Base-by-base conservation (phyloP, 1,284 basidiomycete genomes). In the Volvariella surrecta region DNA sequence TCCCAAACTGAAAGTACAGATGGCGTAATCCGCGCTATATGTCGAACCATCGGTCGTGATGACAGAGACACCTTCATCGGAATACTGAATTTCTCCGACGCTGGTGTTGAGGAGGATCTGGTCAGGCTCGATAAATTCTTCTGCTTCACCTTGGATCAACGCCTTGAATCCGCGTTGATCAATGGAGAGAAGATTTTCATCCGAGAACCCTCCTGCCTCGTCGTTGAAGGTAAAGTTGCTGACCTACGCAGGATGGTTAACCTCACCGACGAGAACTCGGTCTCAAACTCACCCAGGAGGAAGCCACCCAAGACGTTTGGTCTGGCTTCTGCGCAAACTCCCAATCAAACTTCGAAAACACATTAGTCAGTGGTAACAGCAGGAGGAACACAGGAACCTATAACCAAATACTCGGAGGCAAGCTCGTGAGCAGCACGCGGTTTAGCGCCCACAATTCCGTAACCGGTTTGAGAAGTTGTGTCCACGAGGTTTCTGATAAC, bases 171-270 rank as follows among this genome's bases (percentile, higher is more conserved):
- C 81, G 17, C 78, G 71, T 50, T 72, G 74, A 54, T 84, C 81
- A 45, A 78, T 64, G 4, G 67, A 70, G 49, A 84, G 62, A 19
- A 66, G 58, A 48, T 82, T 75, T 17, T 69, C 66, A 13, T 68
- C 65, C 0, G 79, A 79, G 51, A 82, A 80, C n/a, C 77, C 76
- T 34, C 73, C 74, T 37, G 63, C 61, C 48, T 69, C 68, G 3
- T 67, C 60, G 35, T 70, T 60, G 49, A 72, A 84, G n/a, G 80
- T 81, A 52, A 74, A 79, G 53, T 83, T 83, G 54, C 77, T 77
- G 21, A 70, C 75, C 75, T 78, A 45, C 18, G 19, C 30, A 6
- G 21, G 18, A 28, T 10, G 11, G 16, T 13, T 11, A 28, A 28
- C 6, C 6, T 28, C 24, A 28, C 6, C 11, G 11, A 28, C 6